Evolutionary conservation across 306 rosid species (phyloP).

Genomic region (Quercus engelmannii): DNA sequence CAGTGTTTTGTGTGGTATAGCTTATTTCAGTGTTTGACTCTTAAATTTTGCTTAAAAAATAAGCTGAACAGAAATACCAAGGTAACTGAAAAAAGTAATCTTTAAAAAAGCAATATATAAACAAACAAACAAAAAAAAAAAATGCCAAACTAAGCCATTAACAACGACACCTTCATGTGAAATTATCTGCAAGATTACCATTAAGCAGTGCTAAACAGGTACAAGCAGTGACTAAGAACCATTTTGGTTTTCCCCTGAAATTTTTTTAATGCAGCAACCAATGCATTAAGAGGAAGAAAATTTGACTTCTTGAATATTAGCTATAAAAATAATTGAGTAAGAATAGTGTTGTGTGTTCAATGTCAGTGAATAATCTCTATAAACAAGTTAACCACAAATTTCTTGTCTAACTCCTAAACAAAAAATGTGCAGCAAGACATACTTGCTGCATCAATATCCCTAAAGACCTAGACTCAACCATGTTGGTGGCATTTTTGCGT

Average conservation of each 20-base stretch:
- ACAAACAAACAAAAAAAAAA: neutral
- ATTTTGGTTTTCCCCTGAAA: neutral
- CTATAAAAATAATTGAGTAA: conserved; percentile 8
- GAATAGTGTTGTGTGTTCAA: conserved; percentile 25
- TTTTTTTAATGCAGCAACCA: neutral
- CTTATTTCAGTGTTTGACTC: too few relatives aligned
- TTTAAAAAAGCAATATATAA: neutral
- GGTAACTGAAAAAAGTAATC: neutral
- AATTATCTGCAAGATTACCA: neutral
- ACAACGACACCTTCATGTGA: neutral
- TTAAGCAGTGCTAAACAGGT: neutral
- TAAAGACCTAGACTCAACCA: conserved; percentile 71
- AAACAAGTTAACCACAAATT: conserved; percentile 47
- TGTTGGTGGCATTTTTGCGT: conserved; percentile 32
- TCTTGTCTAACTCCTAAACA: conserved; percentile 32
- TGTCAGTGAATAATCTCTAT: conserved; percentile 54
- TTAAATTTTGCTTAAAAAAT: too few relatives aligned
- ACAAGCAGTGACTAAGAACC: neutral
- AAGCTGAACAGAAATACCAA: neutral
- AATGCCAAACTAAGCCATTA: neutral
- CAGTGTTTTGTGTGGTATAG: too few relatives aligned
- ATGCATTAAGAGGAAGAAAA: neutral
- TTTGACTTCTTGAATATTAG: conserved; percentile 13
- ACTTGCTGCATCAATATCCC: conserved; percentile 21
- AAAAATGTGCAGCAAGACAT: conserved; percentile 22